phyloP scores from a whole-genome alignment of 164 flowering plant species.

The Chimonanthus praecox region DNA sequence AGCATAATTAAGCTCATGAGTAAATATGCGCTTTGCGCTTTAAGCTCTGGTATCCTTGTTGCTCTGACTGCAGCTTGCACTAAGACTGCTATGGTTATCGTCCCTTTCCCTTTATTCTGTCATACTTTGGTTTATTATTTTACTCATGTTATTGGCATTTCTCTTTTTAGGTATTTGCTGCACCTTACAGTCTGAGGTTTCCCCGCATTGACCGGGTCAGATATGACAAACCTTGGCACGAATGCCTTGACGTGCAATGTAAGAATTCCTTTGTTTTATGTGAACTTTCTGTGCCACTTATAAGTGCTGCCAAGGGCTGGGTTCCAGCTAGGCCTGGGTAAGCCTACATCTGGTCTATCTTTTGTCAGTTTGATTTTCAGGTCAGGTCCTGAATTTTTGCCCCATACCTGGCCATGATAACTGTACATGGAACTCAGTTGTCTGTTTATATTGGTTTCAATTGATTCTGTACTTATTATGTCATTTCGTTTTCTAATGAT shows the following conservation, averaged over 20 bases:
- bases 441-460: background rate
- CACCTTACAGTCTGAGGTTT: slow-evolving; percentile 92
- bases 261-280: slow-evolving; percentile 17
- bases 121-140: background rate
- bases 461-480: background rate
- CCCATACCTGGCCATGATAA: background rate
- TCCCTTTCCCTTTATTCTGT: background rate
- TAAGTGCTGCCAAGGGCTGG: background rate
- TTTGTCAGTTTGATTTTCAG: background rate
- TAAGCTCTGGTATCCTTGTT: too few relatives aligned
- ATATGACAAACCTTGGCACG: slow-evolving; percentile 98
- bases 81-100: too few relatives aligned
- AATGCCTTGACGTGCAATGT: slow-evolving; percentile 96
- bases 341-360: background rate
- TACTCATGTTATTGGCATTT: background rate
- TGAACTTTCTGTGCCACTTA: background rate
- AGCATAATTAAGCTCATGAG: too few relatives aligned
- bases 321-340: too few relatives aligned
- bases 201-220: slow-evolving; percentile 93
- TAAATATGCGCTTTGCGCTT: too few relatives aligned
- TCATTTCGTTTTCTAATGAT: background rate
- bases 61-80: too few relatives aligned
- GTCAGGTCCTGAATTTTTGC: background rate
- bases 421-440: background rate
- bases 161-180: slow-evolving; percentile 77